Base-by-base conservation (phyloP, 768 basidiomycete genomes). In the Daedalea quercina region DNA sequence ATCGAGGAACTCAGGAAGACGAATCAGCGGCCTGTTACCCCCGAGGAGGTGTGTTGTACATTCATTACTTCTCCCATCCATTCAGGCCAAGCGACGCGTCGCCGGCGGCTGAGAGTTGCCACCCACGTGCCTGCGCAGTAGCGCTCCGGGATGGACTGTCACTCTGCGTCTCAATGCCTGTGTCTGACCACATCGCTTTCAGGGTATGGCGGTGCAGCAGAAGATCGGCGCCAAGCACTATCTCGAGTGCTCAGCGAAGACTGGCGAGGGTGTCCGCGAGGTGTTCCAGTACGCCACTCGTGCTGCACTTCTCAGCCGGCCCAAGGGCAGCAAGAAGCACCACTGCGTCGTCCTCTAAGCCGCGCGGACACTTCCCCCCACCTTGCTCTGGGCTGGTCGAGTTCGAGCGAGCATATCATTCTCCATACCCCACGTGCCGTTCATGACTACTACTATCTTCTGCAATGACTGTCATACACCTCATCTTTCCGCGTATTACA, bases 261-360 rank as follows among this genome's bases (percentile, higher is more conserved):
- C 92, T 15, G 94, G 94, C 54, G 93, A 97, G 72, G 94, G 95
- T 61, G 95, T 99, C 45, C 85, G 90, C 57, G 94, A 98, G 72
- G 95, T 99, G 43, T 99, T 99, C 84, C 93, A 98, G 73, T 90
- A 88, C 61, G 96, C 96, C 50, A 97, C 95, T 23, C 85, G 93
- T 57, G 87, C 90, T 40, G 94, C 95, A 24, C 81, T 98, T 34
- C 78, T 93, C 56, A 76, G 69, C 70, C 76, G 79, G 67, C 63
- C 69, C 64, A 76, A 70, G 67, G 56, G 62, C 57, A 49, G 65
- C 65, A 73, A 73, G 67, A 78, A 74, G 71, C 52, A 57, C 51
- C 56, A 63, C 60, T 77, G 76, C 56, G 62, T 76, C 54, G 70
- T 77, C 63, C 67, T 77, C 63, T 77, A 70, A 73, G 64, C 59